These are phyloP conservation scores for Rutstroemia sp. DNA, from an alignment of 2,329 filamentous ascomycete species.

Conservation along the genomic window DNA sequence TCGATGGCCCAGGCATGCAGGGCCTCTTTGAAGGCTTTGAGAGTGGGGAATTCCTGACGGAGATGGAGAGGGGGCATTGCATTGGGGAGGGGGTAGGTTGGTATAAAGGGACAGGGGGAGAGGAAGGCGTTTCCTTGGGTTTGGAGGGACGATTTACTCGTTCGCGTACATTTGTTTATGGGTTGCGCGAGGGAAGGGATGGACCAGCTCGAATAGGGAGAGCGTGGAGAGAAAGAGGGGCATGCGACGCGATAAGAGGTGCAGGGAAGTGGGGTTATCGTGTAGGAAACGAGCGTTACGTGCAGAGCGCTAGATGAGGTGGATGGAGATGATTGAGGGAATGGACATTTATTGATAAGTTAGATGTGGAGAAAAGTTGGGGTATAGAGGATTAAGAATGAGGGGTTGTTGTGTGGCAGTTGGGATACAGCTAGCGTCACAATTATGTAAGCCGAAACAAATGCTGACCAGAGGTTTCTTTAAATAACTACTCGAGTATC, in stretches of 20 bases:
- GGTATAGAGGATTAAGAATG: constrained; percentile 2
- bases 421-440: not conserved
- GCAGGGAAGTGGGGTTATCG: not conserved
- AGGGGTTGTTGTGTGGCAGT: constrained; percentile 1
- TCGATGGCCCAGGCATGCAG: constrained; percentile 30
- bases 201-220: no score
- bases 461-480: no score
- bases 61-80: constrained; percentile 27
- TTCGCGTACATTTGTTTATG: not conserved
- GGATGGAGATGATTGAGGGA: not conserved
- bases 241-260: not conserved
- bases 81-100: not conserved
- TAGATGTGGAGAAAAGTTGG: not conserved
- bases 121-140: not conserved
- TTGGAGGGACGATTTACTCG: not conserved
- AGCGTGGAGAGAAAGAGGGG: not conserved
- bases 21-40: constrained; percentile 30
- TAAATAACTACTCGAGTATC: no score
- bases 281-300: not conserved
- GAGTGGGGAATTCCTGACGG: constrained; percentile 28
- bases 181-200: not conserved
- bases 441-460: not conserved
- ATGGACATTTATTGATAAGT: not conserved
- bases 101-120: not conserved
- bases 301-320: not conserved